Percentiles rank a stretch among this genome's conserved stretches.
These are phyloP conservation scores for Penicillium fuscoglaucum DNA, from an alignment of 2,329 filamentous ascomycete species.

Conservation along the genomic window DNA sequence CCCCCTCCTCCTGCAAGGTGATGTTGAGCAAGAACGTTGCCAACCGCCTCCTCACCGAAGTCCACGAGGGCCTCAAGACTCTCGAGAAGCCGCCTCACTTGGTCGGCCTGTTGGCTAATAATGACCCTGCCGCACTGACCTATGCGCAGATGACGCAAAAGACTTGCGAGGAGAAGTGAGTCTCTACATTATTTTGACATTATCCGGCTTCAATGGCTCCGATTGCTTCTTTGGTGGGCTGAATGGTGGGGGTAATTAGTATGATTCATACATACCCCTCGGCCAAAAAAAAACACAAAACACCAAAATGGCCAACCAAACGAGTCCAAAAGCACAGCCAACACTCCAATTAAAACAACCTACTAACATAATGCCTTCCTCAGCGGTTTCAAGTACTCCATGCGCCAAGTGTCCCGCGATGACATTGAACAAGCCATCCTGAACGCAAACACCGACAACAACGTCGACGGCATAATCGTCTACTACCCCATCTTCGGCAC, in stretches of 20 bases:
- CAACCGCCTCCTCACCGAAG: constrained; percentile 75
- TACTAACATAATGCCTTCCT: constrained; percentile 21
- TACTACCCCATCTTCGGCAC: constrained; percentile 98
- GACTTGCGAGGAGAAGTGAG: constrained; percentile 94
- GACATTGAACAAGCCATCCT: constrained; percentile 86
- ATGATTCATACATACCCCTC: constrained; percentile 32
- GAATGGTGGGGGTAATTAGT: constrained; percentile 15
- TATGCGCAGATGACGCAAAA: constrained; percentile 98
- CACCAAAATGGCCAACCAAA: neutral
- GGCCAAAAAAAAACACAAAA: constrained; percentile 10
- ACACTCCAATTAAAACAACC: constrained; percentile 1
- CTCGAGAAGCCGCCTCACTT: constrained; percentile 74
- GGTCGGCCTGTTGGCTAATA: constrained; percentile 88
- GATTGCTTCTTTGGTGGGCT: constrained; percentile 3
- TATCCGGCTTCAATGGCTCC: constrained; percentile 12
- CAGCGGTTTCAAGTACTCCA: constrained; percentile 86
- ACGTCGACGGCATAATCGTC: constrained; percentile 87
- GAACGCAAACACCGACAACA: constrained; percentile 74
- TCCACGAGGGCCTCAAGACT: constrained; percentile 70
- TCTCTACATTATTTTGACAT: constrained; percentile 20
- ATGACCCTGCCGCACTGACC: constrained; percentile 84
- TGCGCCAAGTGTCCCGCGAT: constrained; percentile 82
- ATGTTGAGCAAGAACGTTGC: constrained; percentile 85
- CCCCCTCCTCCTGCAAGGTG: constrained; percentile 73
- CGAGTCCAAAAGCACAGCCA: neutral